A percentile compares a stretch with the other conserved stretches of the same genome.
phyloP scores from a whole-genome alignment of 2,329 filamentous ascomycete species.

The Venturia oleaginea region DNA sequence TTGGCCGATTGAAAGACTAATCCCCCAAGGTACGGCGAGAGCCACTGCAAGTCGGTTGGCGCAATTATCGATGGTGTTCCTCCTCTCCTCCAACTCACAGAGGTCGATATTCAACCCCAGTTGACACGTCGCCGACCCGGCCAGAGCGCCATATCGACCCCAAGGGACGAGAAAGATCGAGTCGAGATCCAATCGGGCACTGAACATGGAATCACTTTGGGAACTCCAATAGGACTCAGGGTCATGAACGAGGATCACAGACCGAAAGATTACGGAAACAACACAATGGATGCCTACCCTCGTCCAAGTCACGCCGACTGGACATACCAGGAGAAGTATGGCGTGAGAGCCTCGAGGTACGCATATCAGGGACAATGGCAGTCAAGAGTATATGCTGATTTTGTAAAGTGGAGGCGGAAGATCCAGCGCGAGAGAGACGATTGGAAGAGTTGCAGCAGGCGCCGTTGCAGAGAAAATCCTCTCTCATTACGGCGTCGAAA shows the following conservation, averaged over 20 bases:
- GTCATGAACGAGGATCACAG: conserved; percentile 90
- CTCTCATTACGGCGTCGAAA: conserved; percentile 75
- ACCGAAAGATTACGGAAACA: conserved; percentile 80
- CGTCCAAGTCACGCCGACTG: conserved; percentile 90
- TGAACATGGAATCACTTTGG: conserved; percentile 80
- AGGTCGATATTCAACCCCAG: conserved; percentile 86
- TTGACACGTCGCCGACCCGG: conserved; percentile 78
- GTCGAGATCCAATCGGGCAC: conserved; percentile 90
- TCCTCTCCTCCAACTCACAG: conserved; percentile 75
- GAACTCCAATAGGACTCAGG: conserved; percentile 79
- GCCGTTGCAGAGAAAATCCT: conserved; percentile 93
- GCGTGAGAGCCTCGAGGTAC: conserved; percentile 64
- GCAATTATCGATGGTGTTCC: conserved; percentile 92
- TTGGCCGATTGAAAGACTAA: conserved; percentile 14
- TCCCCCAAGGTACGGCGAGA: conserved; percentile 56
- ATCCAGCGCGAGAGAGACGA: conserved; percentile 89
- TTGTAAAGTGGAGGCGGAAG: conserved; percentile 67
- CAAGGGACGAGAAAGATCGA: conserved; percentile 82
- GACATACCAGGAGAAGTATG: conserved; percentile 97
- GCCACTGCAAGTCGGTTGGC: conserved; percentile 85
- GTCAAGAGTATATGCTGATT: not conserved
- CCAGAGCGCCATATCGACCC: conserved; percentile 83
- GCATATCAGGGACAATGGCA: not conserved
- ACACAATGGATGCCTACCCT: conserved; percentile 86
- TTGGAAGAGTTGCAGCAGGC: conserved; percentile 80